Evolutionary conservation across 228 moss, liverwort and hornwort genomes (phyloP).

Genomic region (Sphagnum fallax): DNA sequence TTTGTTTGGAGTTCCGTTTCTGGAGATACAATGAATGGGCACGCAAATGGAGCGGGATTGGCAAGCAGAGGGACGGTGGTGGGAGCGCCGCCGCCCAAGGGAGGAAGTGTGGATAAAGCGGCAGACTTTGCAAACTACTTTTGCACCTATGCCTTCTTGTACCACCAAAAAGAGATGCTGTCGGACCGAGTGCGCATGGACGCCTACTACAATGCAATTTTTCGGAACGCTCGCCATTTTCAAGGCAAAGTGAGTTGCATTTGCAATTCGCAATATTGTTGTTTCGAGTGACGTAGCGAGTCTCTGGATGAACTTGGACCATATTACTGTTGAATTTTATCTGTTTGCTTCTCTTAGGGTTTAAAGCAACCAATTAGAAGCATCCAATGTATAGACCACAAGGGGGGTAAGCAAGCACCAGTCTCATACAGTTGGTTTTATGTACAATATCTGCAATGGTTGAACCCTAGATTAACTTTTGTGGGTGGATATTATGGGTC

Average conservation of each 20-base stretch:
- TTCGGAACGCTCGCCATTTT: slow-evolving; percentile 73
- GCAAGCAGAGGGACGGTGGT: slow-evolving; percentile 20
- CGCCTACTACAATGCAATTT: slow-evolving; percentile 71
- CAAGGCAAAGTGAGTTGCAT: slow-evolving; percentile 49
- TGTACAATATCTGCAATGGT: too few species aligned
- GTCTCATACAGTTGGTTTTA: too few species aligned
- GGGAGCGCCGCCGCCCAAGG: slow-evolving; percentile 27
- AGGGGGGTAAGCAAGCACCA: too few species aligned
- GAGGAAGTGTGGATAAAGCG: slow-evolving; percentile 55
- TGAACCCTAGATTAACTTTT: too few species aligned
- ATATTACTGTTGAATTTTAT: too few species aligned
- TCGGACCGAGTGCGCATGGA: slow-evolving; percentile 97
- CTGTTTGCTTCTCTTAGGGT: too few species aligned
- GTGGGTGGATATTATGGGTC: not conserved
- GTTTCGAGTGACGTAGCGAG: not conserved
- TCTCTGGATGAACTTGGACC: not conserved
- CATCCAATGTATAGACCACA: too few species aligned
- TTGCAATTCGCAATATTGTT: not conserved
- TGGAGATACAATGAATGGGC: slow-evolving; percentile 50
- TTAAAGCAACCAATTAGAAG: too few species aligned
- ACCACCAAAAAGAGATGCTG: slow-evolving; percentile 98
- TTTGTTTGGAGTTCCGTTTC: too few species aligned
- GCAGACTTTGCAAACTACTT: slow-evolving; percentile 98
- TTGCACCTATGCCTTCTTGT: slow-evolving; percentile 90
- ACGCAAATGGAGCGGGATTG: slow-evolving; percentile 43